Evolutionary conservation across 2,329 filamentous ascomycete species (phyloP).

Genomic region (Pseudocercospora fuligena): DNA sequence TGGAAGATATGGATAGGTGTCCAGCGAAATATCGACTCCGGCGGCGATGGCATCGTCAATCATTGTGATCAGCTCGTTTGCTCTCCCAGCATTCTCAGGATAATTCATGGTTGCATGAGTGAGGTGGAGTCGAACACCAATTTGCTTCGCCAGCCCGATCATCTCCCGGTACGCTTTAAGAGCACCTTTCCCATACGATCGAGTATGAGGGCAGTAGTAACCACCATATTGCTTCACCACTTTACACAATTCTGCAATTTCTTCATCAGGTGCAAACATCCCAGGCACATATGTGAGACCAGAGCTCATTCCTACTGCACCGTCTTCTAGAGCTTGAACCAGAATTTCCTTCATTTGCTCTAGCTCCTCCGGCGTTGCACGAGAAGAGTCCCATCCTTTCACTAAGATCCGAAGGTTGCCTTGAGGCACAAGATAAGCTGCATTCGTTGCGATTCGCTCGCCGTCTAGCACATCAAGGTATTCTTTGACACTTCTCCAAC

Average conservation of each 20-base stretch:
- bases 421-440: constrained; percentile 37
- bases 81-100: constrained; percentile 35
- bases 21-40: constrained; percentile 34
- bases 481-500: constrained; percentile 35
- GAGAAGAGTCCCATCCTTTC: constrained; percentile 33
- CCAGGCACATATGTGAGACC: constrained; percentile 39
- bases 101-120: constrained; percentile 40
- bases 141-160: constrained; percentile 35
- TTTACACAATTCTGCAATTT: constrained; percentile 34
- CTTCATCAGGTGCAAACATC: constrained; percentile 33
- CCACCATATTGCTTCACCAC: constrained; percentile 35
- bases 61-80: constrained; percentile 34
- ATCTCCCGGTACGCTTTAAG: constrained; percentile 36
- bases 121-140: constrained; percentile 36
- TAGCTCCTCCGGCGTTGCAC: constrained; percentile 31
- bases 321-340: constrained; percentile 29
- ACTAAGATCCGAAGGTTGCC: constrained; percentile 38
- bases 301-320: constrained; percentile 37
- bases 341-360: constrained; percentile 33
- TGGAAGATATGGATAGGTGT: constrained; percentile 39
- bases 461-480: constrained; percentile 35
- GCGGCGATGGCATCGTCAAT: constrained; percentile 33
- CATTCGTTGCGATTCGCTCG: constrained; percentile 35
- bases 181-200: constrained; percentile 36
- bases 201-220: constrained; percentile 38